Base-by-base conservation (phyloP, 345 rosid species). In the Ceriops zippeliana region DNA sequence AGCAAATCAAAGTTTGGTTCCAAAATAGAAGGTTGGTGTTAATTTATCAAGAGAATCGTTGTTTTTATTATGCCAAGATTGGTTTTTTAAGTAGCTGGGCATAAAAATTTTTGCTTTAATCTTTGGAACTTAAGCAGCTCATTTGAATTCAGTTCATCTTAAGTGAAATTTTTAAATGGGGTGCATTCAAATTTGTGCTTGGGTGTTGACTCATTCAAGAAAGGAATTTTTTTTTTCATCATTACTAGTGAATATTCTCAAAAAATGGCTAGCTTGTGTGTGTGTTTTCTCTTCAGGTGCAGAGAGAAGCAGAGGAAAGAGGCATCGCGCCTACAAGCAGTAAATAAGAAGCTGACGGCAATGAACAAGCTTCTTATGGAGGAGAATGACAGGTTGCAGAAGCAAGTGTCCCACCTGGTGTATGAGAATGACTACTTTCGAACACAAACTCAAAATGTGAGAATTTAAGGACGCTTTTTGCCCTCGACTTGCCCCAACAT, bases 331-430 rank as follows among this genome's bases (percentile, higher is more conserved):
- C 92, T 96, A 60, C 99, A 92, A 83, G 95, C 96, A 19, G 98
- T 96, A 86, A 96, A 96, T 65, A 71, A 97, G 75, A 96, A 96
- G 82, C 77, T 96, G 70, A 85, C 92, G 1, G 99, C 99, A 0
- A 96, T 96, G 99, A 92, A 96, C 83, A 96, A 96, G 84, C 97
- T 96, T 47, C 82, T 96, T 72, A 96, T 96, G 99, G 99, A 96
- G 83, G 99, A 96, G 80, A 96, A 92, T 71, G 99, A 96, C 73
- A 86, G 99, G 86, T 83, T 96, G 86, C 99, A 96, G 84, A 96
- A 92, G 85, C 99, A 96, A 74, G 99, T 92, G 76, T 96, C 99
- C 9, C 96, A 90, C 22, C 77, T 96, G 86, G 99, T 92, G 83
- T 90, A 86, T 76, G 98, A 96, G 73, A 96, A 96, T 77, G 91